Evolutionary conservation across 768 basidiomycete genomes (phyloP).

Genomic region (Pleurotus tuber-regium): DNA sequence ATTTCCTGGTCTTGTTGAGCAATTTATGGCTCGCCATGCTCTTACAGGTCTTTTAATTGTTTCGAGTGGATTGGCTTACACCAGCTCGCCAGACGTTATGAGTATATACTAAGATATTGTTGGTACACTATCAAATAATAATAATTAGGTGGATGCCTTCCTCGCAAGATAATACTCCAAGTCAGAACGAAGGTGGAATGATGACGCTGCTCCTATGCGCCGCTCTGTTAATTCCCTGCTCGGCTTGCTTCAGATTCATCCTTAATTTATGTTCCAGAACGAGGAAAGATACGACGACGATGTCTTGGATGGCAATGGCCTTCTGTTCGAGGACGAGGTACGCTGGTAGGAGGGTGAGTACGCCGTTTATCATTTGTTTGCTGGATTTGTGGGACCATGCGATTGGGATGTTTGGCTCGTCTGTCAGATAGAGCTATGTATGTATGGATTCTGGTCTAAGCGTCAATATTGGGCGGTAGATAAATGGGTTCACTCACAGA

Average conservation of each 20-base stretch:
- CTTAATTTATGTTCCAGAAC: conserved; percentile 23
- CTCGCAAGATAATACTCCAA: too few relatives aligned
- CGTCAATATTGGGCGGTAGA: neutral
- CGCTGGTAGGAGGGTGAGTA: conserved; percentile 13
- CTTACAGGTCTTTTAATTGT: too few relatives aligned
- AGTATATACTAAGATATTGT: too few relatives aligned
- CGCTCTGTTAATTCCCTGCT: neutral
- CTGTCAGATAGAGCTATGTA: conserved; percentile 10
- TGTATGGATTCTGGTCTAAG: conserved; percentile 6
- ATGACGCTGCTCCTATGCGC: too few relatives aligned
- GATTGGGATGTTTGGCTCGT: conserved; percentile 14
- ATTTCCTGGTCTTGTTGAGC: too few relatives aligned
- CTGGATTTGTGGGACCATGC: conserved; percentile 25
- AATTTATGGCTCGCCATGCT: too few relatives aligned
- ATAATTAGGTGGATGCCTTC: too few relatives aligned
- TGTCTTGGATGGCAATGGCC: conserved; percentile 22
- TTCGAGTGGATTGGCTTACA: too few relatives aligned
- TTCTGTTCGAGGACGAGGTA: conserved; percentile 21
- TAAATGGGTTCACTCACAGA: neutral
- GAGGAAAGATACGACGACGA: conserved; percentile 21
- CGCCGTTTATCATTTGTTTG: conserved; percentile 11
- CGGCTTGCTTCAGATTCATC: conserved; percentile 1
- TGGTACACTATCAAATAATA: too few relatives aligned
- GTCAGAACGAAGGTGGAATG: too few relatives aligned
- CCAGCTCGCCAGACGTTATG: too few relatives aligned